Conservation (phyloP, 495 filamentous ascomycete species). For the Neurospora cerealis region DNA sequence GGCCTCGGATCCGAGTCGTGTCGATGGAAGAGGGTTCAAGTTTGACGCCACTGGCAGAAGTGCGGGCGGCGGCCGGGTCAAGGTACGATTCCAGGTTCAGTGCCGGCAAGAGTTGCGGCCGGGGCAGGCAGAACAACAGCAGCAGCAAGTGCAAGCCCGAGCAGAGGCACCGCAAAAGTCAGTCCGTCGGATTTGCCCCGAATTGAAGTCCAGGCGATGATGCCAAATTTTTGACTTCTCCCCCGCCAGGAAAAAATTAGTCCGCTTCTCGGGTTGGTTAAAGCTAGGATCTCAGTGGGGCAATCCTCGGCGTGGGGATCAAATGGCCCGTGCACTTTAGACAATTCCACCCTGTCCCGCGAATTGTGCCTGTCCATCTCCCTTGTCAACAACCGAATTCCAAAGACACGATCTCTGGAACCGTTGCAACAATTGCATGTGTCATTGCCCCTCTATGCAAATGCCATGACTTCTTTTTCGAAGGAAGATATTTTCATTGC, state of each 20-base stretch:
- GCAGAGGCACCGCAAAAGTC: neutral
- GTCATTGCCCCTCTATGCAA: neutral
- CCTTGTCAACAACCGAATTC: neutral
- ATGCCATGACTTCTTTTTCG: neutral
- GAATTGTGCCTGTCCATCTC: neutral
- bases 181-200: conserved; percentile 1
- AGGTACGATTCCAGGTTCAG: neutral
- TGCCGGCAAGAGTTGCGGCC: neutral
- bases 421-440: neutral
- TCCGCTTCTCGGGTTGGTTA: conserved; percentile 11
- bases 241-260: conserved; percentile 23
- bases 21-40: neutral
- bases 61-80: neutral
- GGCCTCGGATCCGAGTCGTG: neutral
- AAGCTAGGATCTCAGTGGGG: neutral
- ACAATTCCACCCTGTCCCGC: neutral
- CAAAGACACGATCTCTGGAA: neutral
- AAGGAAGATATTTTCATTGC: neutral
- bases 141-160: neutral
- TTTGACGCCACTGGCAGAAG: conserved; percentile 7
- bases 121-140: neutral
- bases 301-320: neutral
- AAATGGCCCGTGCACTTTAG: neutral
- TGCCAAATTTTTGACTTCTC: conserved; percentile 21
- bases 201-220: conserved; percentile 11